Conservation (phyloP, 768 basidiomycete genomes). For the Myochromella boudieri region DNA sequence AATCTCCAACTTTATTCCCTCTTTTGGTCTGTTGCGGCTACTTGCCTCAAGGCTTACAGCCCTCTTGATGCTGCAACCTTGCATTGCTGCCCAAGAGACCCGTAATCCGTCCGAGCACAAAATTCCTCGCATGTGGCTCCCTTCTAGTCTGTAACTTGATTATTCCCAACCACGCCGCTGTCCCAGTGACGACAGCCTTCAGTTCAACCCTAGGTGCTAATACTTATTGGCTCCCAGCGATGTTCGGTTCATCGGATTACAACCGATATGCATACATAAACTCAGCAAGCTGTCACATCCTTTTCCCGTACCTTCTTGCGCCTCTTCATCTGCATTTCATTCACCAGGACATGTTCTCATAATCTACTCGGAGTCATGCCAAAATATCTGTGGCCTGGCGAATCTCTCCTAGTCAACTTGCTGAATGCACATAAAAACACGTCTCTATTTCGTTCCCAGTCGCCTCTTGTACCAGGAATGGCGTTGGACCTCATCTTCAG, state of each 20-base stretch:
- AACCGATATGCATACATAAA: conserved; percentile 9
- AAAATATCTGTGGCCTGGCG: conserved; percentile 7
- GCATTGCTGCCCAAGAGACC: neutral
- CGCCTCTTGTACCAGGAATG: neutral
- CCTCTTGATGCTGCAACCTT: too few species aligned
- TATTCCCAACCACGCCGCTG: neutral
- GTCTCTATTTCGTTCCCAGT: neutral
- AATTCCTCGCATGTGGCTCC: too few species aligned
- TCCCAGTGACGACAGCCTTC: too few species aligned
- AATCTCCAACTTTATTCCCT: conserved; percentile 1
- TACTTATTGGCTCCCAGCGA: neutral
- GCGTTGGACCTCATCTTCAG: conserved; percentile 33
- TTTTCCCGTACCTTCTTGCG: neutral
- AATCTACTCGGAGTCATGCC: too few species aligned
- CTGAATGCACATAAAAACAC: neutral
- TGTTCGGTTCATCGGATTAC: conserved; percentile 5
- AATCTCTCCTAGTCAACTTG: neutral
- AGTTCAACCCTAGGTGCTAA: too few species aligned
- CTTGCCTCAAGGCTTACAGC: too few species aligned
- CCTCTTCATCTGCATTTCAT: conserved; percentile 1
- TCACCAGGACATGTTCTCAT: too few species aligned
- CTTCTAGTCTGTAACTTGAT: too few species aligned
- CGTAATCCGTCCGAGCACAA: too few species aligned
- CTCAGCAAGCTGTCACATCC: conserved; percentile 1
- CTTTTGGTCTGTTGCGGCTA: neutral